These are phyloP conservation scores for Lasiosphaeris hirsuta DNA, from an alignment of 495 filamentous ascomycete species.

Conservation along the genomic window DNA sequence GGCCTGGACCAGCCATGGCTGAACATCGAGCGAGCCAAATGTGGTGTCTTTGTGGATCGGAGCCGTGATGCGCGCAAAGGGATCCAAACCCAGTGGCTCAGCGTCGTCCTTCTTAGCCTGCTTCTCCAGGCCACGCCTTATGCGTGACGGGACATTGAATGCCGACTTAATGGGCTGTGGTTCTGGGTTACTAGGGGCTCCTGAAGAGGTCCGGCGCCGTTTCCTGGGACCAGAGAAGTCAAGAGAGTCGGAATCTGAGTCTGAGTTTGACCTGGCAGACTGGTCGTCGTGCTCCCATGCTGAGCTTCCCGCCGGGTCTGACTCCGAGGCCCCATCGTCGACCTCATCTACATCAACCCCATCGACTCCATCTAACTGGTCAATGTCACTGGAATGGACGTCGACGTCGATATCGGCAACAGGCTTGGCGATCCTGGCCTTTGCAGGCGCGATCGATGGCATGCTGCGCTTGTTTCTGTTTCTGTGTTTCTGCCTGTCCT, in stretches of 20 bases:
- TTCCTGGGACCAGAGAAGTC: constrained; percentile 47
- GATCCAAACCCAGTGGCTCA: neutral
- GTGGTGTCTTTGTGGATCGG: constrained; percentile 53
- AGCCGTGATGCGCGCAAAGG: constrained; percentile 27
- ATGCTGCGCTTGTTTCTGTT: constrained; percentile 8
- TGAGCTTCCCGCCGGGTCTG: constrained; percentile 8
- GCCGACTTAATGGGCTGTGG: constrained; percentile 22
- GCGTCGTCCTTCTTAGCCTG: constrained; percentile 12
- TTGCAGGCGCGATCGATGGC: constrained; percentile 19
- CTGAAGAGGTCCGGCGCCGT: constrained; percentile 41
- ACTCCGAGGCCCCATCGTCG: constrained; percentile 12
- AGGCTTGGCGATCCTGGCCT: constrained; percentile 7
- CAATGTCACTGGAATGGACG: neutral
- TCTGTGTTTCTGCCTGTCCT: neutral
- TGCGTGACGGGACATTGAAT: constrained; percentile 47
- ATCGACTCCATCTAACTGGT: constrained; percentile 5
- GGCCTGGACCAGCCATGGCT: constrained; percentile 86
- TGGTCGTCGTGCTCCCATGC: neutral
- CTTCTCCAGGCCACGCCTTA: constrained; percentile 34
- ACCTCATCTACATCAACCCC: neutral
- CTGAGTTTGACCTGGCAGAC: constrained; percentile 9
- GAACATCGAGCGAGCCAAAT: constrained; percentile 71
- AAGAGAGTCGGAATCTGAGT: constrained; percentile 40
- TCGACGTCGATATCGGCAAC: constrained; percentile 1
- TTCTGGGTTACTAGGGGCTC: constrained; percentile 8